phyloP scores from a whole-genome alignment of 306 rosid species.

The Aeschynomene evenia region DNA sequence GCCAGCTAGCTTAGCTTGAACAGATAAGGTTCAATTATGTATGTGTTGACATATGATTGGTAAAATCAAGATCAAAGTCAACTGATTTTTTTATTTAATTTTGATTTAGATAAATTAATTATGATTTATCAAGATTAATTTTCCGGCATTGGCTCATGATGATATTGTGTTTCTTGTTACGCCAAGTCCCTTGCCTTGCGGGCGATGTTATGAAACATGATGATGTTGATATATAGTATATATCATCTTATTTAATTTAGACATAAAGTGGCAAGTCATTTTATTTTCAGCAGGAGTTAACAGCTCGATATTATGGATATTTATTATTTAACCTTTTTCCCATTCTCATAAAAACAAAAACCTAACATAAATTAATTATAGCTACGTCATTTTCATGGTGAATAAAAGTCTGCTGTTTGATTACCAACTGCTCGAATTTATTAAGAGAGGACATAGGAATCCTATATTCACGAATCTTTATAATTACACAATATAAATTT shows the following conservation, averaged over 20 bases:
- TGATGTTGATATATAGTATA: neutral
- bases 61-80: neutral
- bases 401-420: neutral
- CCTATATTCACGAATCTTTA: too few species aligned
- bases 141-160: too few species aligned
- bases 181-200: neutral
- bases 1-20: too few species aligned
- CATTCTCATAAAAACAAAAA: neutral
- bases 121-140: too few species aligned
- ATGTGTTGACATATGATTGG: neutral
- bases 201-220: neutral
- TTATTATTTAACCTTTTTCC: neutral
- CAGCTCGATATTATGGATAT: neutral
- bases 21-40: neutral
- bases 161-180: neutral
- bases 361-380: neutral
- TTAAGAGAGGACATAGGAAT: too few species aligned
- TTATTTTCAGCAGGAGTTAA: neutral
- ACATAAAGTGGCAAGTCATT: too few species aligned
- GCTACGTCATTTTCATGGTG: neutral
- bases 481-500: too few species aligned
- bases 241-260: too few species aligned
- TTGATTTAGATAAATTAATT: neutral
- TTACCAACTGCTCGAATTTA: too few species aligned
- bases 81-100: neutral